These are phyloP conservation scores for Kwoniella pini DNA, from an alignment of 768 basidiomycete genomes.

Conservation along the genomic window DNA sequence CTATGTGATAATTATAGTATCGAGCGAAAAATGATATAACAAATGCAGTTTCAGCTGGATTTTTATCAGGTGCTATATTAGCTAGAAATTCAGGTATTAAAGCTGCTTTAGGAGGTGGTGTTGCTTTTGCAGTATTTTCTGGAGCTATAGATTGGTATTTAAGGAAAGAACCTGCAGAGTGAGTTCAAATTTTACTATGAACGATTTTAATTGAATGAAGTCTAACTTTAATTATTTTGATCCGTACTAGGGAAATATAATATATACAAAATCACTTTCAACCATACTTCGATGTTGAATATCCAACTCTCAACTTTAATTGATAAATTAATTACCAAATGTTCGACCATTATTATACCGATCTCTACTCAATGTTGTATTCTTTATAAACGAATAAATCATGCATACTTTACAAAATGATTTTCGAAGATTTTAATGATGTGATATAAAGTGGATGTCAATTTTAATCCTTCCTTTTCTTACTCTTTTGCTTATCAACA, in stretches of 20 bases:
- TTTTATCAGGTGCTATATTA: conserved; percentile 82
- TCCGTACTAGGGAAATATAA: conserved; percentile 13
- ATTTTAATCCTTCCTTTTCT: conserved; percentile 17
- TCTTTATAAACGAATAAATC: not conserved
- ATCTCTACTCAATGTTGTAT: conserved; percentile 9
- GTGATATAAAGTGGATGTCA: too few relatives aligned
- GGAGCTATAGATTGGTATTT: conserved; percentile 76
- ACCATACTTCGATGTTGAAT: too few relatives aligned
- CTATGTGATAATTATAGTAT: conserved; percentile 64
- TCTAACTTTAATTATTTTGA: too few relatives aligned
- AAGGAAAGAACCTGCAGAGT: conserved; percentile 50
- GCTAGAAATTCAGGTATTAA: conserved; percentile 84
- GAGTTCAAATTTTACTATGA: too few relatives aligned
- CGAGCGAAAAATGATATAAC: conserved; percentile 94
- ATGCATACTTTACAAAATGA: not conserved
- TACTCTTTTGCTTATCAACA: conserved; percentile 37
- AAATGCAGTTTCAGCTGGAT: conserved; percentile 84
- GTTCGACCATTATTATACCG: too few relatives aligned
- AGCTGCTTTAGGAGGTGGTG: conserved; percentile 80
- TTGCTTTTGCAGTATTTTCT: conserved; percentile 92
- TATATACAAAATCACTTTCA: too few relatives aligned
- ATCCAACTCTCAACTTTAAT: not conserved
- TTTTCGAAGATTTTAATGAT: not conserved
- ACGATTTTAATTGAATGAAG: too few relatives aligned
- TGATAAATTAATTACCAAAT: not conserved